Evolutionary conservation across 2,329 filamentous ascomycete genomes (phyloP).

Genomic region (Paramyrothecium roridum): DNA sequence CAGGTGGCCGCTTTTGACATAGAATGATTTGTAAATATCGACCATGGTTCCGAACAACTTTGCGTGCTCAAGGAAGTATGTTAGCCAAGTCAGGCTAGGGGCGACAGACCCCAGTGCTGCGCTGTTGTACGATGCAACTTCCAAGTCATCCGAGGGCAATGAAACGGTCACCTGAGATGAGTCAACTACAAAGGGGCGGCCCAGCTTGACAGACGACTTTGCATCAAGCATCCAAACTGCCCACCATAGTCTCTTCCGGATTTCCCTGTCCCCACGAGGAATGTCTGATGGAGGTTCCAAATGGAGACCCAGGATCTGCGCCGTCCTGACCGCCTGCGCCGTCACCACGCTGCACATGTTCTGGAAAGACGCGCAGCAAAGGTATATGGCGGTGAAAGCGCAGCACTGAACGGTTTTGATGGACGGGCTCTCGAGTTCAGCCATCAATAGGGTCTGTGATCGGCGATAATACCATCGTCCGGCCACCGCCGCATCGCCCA

Average conservation of each 20-base stretch:
- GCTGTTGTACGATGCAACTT: conserved; percentile 10
- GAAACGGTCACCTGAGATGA: conserved; percentile 27
- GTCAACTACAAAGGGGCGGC: conserved; percentile 36
- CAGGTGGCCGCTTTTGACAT: conserved; percentile 12
- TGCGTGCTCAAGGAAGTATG: conserved; percentile 8
- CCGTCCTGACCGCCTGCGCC: conserved; percentile 38
- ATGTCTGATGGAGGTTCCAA: conserved; percentile 35
- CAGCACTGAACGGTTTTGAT: conserved; percentile 46
- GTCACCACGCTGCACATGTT: conserved; percentile 42
- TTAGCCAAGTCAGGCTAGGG: conserved; percentile 16
- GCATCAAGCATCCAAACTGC: conserved; percentile 44
- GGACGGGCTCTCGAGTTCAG: conserved; percentile 44
- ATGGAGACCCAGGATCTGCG: conserved; percentile 45
- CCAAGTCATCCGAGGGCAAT: conserved; percentile 23
- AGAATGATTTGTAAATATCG: conserved; percentile 24
- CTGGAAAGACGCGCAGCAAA: conserved; percentile 43
- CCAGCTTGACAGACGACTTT: conserved; percentile 43
- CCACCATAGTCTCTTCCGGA: conserved; percentile 52
- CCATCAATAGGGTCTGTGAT: conserved; percentile 37
- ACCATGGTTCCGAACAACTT: conserved; percentile 12
- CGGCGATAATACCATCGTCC: conserved; percentile 45
- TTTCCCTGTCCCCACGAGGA: conserved; percentile 30
- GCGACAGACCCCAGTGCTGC: conserved; percentile 9
- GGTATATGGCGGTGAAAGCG: conserved; percentile 39
- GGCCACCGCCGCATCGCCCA: conserved; percentile 35